Conservation (phyloP, 192 early-diverging fungal species). For the Umbelopsis ramanniana region DNA sequence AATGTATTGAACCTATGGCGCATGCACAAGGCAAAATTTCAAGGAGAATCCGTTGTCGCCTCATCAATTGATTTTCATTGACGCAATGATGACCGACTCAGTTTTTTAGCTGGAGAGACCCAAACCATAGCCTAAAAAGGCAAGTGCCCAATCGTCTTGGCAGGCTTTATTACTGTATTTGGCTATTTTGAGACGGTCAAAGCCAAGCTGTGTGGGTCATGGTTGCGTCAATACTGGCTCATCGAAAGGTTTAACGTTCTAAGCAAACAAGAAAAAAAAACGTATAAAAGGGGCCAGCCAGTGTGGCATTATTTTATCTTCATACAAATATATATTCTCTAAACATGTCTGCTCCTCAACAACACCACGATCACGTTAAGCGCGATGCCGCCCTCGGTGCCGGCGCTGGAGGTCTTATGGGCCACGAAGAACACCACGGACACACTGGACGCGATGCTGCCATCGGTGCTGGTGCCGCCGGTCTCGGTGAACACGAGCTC, state of each 20-base stretch:
- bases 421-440: not conserved
- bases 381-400: conserved; percentile 15
- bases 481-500: conserved; percentile 15
- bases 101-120: not conserved
- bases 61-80: not conserved
- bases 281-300: not conserved
- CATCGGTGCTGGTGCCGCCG: not conserved
- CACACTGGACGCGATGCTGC: conserved; percentile 10
- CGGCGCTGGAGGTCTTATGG: not conserved
- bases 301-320: not conserved
- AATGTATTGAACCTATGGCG: too few relatives aligned
- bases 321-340: not conserved
- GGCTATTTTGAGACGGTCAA: not conserved
- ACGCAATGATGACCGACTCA: not conserved
- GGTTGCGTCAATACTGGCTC: not conserved
- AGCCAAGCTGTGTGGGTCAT: not conserved
- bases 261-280: not conserved
- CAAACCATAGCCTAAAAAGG: not conserved
- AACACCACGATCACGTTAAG: conserved; percentile 22
- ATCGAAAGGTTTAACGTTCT: not conserved
- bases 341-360: not conserved
- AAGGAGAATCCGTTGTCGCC: not conserved
- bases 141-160: not conserved
- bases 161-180: too few relatives aligned
- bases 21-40: too few relatives aligned